Evolutionary conservation across 306 rosid species (phyloP), one percentile per base, ranked within the genome.

Genomic region (Benincasa hispida): DNA sequence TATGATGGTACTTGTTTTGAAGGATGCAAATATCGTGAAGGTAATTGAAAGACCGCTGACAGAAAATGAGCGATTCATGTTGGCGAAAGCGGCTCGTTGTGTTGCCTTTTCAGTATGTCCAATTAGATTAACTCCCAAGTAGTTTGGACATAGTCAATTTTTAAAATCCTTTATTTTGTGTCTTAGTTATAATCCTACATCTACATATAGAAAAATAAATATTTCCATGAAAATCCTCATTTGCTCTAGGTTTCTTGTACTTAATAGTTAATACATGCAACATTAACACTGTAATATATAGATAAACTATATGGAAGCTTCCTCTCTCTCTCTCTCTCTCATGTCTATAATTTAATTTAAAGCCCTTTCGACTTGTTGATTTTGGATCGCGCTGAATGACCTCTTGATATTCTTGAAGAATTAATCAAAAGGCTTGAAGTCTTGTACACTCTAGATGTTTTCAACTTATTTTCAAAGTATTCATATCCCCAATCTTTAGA

Each of bases 71-170:
- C 89, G 96, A 77, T 92, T 90, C 85, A 85, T 80, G 89, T 82
- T 94, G 89, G 99, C 97, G 19, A 94, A 92, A 85, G 99, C 97
- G 25, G 99, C 99, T 82, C 93, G 99, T 21, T 94, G 99, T 30
- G 83, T 92, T 22, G 91, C 99, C n/a, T 94, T 94, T 85, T 89
- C 91, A 19, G 83, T 94, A 30, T 90, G 96, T 73, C 99, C 99
- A 32, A 83, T 92, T 77, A 88, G 88, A 83, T 73, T 94, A 72
- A 80, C 91, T 80, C 99, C 99, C 35, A 87, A 87, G 79, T 90
- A 94, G 85, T 85, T 72, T 66, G 73, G 48, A n/a, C 9, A 37
- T n/a, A 35, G 10, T 10, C 6, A 58, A 10, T 5, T 59, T 15
- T 4, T 32, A 32, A 32, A 32, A 6, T 6, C 28, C 67, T 14